A percentile compares a stretch with the other conserved stretches of the same genome.
Evolutionary conservation across 306 rosid genomes (phyloP).

Genomic region (Cyamopsis tetragonoloba): DNA sequence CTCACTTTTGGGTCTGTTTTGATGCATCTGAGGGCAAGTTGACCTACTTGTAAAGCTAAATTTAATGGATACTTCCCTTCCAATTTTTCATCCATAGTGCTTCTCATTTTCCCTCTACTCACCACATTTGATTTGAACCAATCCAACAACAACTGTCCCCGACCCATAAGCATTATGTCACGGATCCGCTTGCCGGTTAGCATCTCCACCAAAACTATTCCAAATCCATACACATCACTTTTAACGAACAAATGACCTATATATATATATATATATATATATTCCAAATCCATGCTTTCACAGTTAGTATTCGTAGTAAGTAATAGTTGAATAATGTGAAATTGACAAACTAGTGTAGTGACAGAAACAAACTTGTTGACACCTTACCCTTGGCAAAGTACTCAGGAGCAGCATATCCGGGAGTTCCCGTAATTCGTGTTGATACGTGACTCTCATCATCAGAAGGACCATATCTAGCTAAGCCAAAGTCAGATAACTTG

Average conservation of each 20-base stretch:
- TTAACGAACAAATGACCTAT: conserved; percentile 63
- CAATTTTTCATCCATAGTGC: conserved; percentile 56
- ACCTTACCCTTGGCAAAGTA: conserved; percentile 67
- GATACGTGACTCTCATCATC: conserved; percentile 64
- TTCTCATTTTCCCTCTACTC: conserved; percentile 48
- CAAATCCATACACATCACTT: conserved; percentile 76
- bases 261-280: background rate
- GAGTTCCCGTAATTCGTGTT: conserved; percentile 65
- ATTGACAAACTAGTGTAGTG: too few relatives aligned
- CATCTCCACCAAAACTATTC: conserved; percentile 64
- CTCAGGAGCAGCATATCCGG: conserved; percentile 88
- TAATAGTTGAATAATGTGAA: too few relatives aligned
- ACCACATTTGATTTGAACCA: conserved; percentile 66
- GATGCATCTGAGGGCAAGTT: conserved; percentile 57
- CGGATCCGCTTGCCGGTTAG: conserved; percentile 49
- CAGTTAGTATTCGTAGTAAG: too few relatives aligned
- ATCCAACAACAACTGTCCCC: conserved; percentile 31
- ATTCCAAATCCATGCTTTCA: background rate
- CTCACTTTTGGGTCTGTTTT: conserved; percentile 48
- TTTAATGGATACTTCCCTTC: conserved; percentile 64
- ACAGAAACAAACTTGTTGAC: background rate
- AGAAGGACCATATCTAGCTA: conserved; percentile 66
- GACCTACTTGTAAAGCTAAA: conserved; percentile 54
- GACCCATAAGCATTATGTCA: conserved; percentile 36
- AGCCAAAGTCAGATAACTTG: conserved; percentile 85